Evolutionary conservation across 352 stramenopile species (phyloP), one percentile per base, ranked within the genome.

Genomic region (Pythium phragmiticola): DNA sequence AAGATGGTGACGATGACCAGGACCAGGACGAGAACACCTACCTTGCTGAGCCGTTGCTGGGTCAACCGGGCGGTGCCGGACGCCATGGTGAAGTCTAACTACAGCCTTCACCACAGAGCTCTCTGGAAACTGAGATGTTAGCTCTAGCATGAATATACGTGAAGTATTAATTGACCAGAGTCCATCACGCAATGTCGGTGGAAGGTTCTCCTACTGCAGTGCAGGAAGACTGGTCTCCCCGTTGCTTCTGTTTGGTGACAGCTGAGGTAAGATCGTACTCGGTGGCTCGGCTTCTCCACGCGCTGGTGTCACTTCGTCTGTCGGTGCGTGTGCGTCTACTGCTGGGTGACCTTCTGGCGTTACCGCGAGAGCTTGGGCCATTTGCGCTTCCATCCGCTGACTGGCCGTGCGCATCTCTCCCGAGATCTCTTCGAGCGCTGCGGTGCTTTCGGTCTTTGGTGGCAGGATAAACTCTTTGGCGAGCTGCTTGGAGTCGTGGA

Each of bases 11-110:
- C 3, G 59, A 66, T 3, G 49, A 65, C 16, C 19, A 61, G 50
- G 42, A 65, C 9, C 36, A 58, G 2, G 61, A 82, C 39, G 64
- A 67, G 3, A 63, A 65, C 4, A 66, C 72, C 30, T 78, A 75
- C 23, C 66, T 88, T 19, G 68, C 70, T 0, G 81, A 91, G 52
- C 75, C 80, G 2, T 60, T 90, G 34, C 67, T 92, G 5, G 57
- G 65, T 42, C 59, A 60, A 7, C 41, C 49, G 3, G 57, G 45
- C 14, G 58, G 47, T 4, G 23, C 41, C 14, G 45, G 49, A 11
- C 64, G 41, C 19, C 55, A 42, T 4, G 50, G 39, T 26, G 51
- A 65, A 13, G 63, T 70, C 17, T 70, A 63, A 45, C n/a, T 5
- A 14, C n/a, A 6, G 13, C 4, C n/a, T 50, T 33, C 13, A 16